Conservation (phyloP, 805 yeast species). For the Yamadazyma sp. region DNA sequence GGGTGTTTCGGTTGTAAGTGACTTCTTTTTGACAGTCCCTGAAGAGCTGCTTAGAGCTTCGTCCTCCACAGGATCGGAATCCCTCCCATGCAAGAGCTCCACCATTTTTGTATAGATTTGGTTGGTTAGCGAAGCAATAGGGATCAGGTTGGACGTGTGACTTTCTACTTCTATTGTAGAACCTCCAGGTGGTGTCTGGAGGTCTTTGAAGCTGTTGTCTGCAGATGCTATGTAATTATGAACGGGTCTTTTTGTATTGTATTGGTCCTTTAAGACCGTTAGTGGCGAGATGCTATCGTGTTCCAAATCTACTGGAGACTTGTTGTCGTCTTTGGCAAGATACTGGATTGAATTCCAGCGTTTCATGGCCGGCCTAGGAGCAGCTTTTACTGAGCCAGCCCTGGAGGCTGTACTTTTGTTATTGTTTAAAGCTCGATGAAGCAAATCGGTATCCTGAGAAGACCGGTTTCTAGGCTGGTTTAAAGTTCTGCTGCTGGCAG, state of each 20-base stretch:
- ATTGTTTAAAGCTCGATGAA: constrained; percentile 2
- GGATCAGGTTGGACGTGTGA: background rate
- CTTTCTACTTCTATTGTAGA: background rate
- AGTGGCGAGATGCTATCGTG: constrained; percentile 25
- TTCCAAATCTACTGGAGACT: background rate
- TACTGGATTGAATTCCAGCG: constrained; percentile 19
- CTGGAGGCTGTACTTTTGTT: background rate
- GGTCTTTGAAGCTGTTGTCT: constrained; percentile 10
- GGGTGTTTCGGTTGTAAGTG: constrained; percentile 19
- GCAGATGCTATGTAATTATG: constrained; percentile 10
- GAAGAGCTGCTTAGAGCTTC: background rate
- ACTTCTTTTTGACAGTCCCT: constrained; percentile 13
- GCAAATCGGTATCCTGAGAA: constrained; percentile 1
- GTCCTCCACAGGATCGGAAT: background rate
- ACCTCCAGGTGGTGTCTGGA: background rate
- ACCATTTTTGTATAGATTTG: constrained; percentile 19
- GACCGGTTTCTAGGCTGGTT: background rate
- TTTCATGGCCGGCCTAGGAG: constrained; percentile 15
- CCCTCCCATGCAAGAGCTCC: constrained; percentile 7
- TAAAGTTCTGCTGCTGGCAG: background rate
- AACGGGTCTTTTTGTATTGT: constrained; percentile 24
- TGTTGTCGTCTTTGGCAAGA: background rate
- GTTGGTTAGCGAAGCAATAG: constrained; percentile 11
- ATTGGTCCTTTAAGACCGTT: constrained; percentile 27
- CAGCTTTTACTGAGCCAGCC: background rate